phyloP scores from a whole-genome alignment of 345 rosid species.

The Eucalyptus caleyi region DNA sequence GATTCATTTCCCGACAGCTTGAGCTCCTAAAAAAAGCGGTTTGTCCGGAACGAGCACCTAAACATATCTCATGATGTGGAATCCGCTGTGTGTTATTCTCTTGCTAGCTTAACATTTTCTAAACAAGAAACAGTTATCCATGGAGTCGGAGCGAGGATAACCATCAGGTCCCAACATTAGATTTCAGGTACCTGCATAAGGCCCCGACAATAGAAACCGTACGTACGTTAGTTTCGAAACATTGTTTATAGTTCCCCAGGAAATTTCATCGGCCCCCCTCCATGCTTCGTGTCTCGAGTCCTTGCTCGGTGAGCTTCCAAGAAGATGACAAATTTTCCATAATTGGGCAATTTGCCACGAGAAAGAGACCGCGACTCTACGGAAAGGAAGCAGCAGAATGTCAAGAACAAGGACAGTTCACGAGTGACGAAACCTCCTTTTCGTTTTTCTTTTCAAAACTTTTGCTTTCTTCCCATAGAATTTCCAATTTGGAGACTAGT shows the following conservation, averaged over 20 bases:
- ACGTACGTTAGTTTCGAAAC: background rate
- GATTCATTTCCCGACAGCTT: background rate
- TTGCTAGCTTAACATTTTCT: background rate
- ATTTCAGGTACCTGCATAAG: background rate
- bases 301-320: background rate
- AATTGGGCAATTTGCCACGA: background rate
- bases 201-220: background rate
- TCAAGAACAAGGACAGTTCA: background rate
- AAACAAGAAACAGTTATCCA: background rate
- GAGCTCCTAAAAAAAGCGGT: background rate
- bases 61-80: background rate
- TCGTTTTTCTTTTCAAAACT: background rate
- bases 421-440: background rate
- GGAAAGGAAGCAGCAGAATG: background rate
- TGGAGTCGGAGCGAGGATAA: background rate
- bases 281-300: background rate
- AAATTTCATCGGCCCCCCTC: background rate
- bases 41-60: background rate
- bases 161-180: background rate
- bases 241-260: background rate
- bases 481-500: background rate
- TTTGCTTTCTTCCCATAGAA: background rate
- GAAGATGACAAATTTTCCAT: background rate
- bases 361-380: background rate
- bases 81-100: background rate